Conservation (phyloP, 257 asterid genomes). For the Capsicum chinense region DNA sequence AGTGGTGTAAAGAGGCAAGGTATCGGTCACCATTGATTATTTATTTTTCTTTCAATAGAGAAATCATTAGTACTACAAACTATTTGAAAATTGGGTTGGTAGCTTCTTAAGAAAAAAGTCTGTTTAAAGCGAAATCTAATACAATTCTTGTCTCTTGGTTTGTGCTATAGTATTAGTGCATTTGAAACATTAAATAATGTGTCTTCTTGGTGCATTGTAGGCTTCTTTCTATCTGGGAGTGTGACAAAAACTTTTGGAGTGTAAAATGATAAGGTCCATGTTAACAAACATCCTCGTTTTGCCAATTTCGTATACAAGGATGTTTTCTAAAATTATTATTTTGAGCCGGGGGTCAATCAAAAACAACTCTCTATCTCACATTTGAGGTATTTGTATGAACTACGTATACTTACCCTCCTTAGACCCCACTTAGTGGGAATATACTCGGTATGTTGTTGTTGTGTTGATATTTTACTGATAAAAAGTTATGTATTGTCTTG, state of each 20-base stretch:
- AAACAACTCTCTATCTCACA: too few relatives aligned
- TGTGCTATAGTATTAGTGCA: background rate
- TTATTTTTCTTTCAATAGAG: background rate
- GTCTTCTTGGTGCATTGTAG: background rate
- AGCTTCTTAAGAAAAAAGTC: background rate
- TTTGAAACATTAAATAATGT: background rate
- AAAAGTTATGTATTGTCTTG: too few relatives aligned
- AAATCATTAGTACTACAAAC: background rate
- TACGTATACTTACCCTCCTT: too few relatives aligned
- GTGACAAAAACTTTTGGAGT: constrained; percentile 7
- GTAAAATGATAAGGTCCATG: background rate
- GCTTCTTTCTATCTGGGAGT: background rate
- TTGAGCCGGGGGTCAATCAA: too few relatives aligned
- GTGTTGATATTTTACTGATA: too few relatives aligned
- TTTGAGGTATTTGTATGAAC: too few relatives aligned
- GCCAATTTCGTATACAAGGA: background rate
- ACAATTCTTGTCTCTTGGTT: background rate
- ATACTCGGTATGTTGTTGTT: too few relatives aligned
- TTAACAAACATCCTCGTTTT: background rate
- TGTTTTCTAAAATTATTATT: background rate
- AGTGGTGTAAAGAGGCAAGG: constrained; percentile 52
- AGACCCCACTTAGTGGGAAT: too few relatives aligned
- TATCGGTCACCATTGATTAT: constrained; percentile 32
- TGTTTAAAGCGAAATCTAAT: background rate
- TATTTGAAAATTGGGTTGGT: background rate